Base-by-base conservation (phyloP, 2,329 filamentous ascomycete genomes). In the Fusarium chlamydosporum region DNA sequence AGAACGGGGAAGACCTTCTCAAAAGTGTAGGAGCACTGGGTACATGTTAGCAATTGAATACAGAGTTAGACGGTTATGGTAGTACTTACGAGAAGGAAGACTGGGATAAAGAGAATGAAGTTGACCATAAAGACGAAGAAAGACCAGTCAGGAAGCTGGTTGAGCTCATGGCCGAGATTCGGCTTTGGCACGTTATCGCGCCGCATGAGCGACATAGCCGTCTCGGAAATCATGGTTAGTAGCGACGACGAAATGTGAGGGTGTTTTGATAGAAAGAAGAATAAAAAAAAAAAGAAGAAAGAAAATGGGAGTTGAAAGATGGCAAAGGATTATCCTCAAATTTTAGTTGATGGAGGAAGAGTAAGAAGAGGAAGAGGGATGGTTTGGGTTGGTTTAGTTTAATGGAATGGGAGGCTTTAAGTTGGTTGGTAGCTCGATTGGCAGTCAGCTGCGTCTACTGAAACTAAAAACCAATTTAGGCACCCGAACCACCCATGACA, bases 1-100 rank as follows among this genome's bases (percentile, higher is more conserved):
- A 88, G 82, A 56, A 84, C 82, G 43, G 85, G 82, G 74, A 83
- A 86, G 72, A 89, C 74, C 57, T 78, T 77, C 54, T 79, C 75
- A 50, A 88, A 75, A 11, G 85, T 85, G 78, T 89, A 89, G 56
- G 76, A 72, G 65, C 83, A 69, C 84, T 87, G 20, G n/a, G 10
- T 0, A 40, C 5, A 12, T 15, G 7, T 40, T 35, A 57, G 47
- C 45, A 47, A 57, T 15, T 4, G 9, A 15, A n/a, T 2, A 11
- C 1, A 41, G 7, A 16, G 13, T 13, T 27, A 12, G 9, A 46
- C 18, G 1, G 15, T 3, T 18, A 3, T 3, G 3, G 6, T 23
- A 7, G 15, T 16, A 75, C 80, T 67, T 78, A 86, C 83, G 42
- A 82, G 70, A 53, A 85, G 8, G 35, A 82, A 61, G 27, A 82